phyloP scores from a whole-genome alignment of 768 basidiomycete genomes.

The Rhizopogon vesiculosus region DNA sequence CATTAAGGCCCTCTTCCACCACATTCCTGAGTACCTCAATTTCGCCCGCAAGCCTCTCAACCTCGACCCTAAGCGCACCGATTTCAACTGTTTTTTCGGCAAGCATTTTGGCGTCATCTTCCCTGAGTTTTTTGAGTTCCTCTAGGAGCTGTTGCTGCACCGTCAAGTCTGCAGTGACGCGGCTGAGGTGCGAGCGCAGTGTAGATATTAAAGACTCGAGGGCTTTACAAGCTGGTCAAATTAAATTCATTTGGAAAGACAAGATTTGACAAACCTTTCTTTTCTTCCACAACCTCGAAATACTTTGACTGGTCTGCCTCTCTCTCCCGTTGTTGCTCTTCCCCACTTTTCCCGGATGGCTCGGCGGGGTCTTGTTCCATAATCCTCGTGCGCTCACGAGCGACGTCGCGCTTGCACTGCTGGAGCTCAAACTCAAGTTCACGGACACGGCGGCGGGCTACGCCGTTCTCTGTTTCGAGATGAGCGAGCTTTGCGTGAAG shows the following conservation, averaged over 20 bases:
- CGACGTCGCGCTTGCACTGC: conserved; percentile 74
- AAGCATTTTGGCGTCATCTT: conserved; percentile 54
- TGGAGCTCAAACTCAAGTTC: conserved; percentile 89
- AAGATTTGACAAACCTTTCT: conserved; percentile 61
- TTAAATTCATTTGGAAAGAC: not conserved
- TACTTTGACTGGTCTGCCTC: conserved; percentile 48
- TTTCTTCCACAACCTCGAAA: conserved; percentile 79
- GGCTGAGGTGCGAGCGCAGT: conserved; percentile 68
- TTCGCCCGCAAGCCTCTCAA: conserved; percentile 79
- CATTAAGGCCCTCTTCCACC: conserved; percentile 82
- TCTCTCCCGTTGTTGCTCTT: conserved; percentile 26
- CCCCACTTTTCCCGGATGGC: conserved; percentile 18
- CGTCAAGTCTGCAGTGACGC: conserved; percentile 75
- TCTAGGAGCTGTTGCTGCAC: conserved; percentile 68
- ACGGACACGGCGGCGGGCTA: conserved; percentile 76
- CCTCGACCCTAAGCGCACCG: conserved; percentile 61
- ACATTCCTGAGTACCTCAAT: conserved; percentile 84
- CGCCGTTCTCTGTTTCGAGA: conserved; percentile 77
- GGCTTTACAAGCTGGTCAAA: conserved; percentile 39
- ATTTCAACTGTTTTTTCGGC: conserved; percentile 65
- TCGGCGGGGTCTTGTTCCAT: conserved; percentile 45
- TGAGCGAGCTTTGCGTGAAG: conserved; percentile 67
- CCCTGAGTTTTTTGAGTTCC: conserved; percentile 59
- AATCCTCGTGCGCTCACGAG: conserved; percentile 60
- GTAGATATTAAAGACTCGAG: conserved; percentile 75